Evolutionary conservation across 345 rosid species (phyloP), one percentile per base, ranked within the genome.

Genomic region (Gossypium turneri): DNA sequence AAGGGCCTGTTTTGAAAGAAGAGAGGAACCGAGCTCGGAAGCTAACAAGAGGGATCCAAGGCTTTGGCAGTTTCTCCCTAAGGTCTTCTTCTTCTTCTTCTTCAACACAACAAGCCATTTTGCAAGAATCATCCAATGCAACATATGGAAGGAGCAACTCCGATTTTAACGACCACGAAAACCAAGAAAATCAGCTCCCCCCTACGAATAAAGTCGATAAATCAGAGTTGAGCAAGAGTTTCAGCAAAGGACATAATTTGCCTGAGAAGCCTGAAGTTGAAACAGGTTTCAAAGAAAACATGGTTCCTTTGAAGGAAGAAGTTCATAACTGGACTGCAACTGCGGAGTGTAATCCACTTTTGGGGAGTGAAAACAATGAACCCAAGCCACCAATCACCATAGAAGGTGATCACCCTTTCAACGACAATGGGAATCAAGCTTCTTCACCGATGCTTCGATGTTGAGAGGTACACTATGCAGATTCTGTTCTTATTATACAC

Each of bases 1-100:
- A 88, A 74, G 94, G 88, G 43, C 73, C 83, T 48, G 81, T 92
- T 17, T 87, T 88, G 45, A 92, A 82, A 77, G 94, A 88, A 70
- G 98, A 94, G 70, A 90, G 94, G 71, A 83, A 84, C 58, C 82
- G 92, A 72, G 88, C 98, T 60, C 88, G 97, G 73, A 94, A 88
- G 84, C 81, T 94, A 12, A 87, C 90, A 2, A 83, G 94, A 82
- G 98, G 84, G 70, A 94, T 94, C 81, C 85, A 84, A 79, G 98
- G 97, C 45, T 92, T 94, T 62, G 98, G 97, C 53, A 94, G 97
- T 82, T 86, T 94, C 56, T 55, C 84, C 78, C 82, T 70, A 19
- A 82, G 88, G 51, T 66, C 87, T 55, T 64, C 41, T 34, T 4
- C 41, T 34, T 4, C 41, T 34, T 4, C 81, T 27, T 79, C 88